A percentile compares a stretch with the other conserved stretches of the same genome.
These are phyloP conservation scores for Persicaria tinctoria DNA, from an alignment of 148 eudicot genomes.

Conservation along the genomic window DNA sequence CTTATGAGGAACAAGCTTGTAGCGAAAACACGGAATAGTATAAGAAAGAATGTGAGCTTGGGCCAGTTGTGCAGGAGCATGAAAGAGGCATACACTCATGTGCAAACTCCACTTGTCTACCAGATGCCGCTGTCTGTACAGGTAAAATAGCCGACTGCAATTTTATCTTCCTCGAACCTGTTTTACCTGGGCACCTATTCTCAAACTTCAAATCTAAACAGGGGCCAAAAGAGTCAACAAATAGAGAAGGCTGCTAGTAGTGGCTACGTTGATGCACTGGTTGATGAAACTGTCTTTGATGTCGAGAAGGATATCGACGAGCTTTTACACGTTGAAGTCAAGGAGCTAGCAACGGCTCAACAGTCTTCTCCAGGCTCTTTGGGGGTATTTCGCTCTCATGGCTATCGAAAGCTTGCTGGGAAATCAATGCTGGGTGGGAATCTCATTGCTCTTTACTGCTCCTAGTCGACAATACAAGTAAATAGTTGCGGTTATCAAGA, in stretches of 20 bases:
- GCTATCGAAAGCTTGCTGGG: slow-evolving; percentile 99
- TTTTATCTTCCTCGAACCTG: too few relatives aligned
- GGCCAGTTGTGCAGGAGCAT: slow-evolving; percentile 64
- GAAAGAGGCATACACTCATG: slow-evolving; percentile 79
- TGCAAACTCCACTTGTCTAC: slow-evolving; percentile 93
- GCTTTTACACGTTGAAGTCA: slow-evolving; percentile 87
- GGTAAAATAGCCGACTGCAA: too few relatives aligned
- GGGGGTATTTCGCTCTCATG: slow-evolving; percentile 99
- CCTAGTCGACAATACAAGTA: slow-evolving; percentile 95
- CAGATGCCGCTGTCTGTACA: slow-evolving; percentile 59
- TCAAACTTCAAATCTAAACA: too few relatives aligned
- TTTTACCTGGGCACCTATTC: too few relatives aligned
- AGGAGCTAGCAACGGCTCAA: slow-evolving; percentile 79
- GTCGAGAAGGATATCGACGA: slow-evolving; percentile 92
- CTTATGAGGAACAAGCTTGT: slow-evolving; percentile 84
- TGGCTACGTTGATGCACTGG: slow-evolving; percentile 72
- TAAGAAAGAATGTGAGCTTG: slow-evolving; percentile 62
- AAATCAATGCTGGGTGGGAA: slow-evolving; percentile 96
- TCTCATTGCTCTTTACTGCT: slow-evolving; percentile 79
- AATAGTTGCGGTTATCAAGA: not conserved
- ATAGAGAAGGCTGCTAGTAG: slow-evolving; percentile 59
- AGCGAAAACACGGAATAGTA: slow-evolving; percentile 63
- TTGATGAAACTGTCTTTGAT: slow-evolving; percentile 85
- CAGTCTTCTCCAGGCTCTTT: slow-evolving; percentile 82
- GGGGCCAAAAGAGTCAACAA: slow-evolving; percentile 88